Percentiles rank a stretch among this genome's conserved stretches.
Conservation (phyloP, 352 stramenopile genomes). For the Albugo laibachii region DNA sequence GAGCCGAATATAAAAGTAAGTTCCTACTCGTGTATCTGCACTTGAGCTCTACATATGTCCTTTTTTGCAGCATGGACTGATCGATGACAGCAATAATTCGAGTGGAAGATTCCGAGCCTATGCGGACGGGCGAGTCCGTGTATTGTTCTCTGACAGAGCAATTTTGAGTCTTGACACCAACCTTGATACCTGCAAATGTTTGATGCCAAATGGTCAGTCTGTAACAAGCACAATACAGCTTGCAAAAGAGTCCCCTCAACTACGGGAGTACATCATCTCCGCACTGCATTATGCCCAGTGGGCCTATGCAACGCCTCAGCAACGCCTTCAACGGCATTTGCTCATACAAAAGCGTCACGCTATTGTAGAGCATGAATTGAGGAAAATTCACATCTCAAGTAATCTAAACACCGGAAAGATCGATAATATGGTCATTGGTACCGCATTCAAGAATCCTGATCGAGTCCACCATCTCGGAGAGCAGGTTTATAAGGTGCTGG, state of each 20-base stretch:
- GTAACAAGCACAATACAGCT: slow-evolving; percentile 16
- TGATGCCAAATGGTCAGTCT: slow-evolving; percentile 22
- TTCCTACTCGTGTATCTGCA: too few relatives aligned
- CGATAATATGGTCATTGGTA: too few relatives aligned
- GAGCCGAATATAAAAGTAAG: too few relatives aligned
- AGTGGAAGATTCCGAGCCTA: slow-evolving; percentile 46
- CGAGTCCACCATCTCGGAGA: too few relatives aligned
- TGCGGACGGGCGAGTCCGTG: slow-evolving; percentile 31
- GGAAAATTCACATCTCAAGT: too few relatives aligned
- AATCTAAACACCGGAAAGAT: too few relatives aligned
- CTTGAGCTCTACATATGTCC: too few relatives aligned
- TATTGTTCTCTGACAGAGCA: slow-evolving; percentile 45
- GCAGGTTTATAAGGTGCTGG: too few relatives aligned
- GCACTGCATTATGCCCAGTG: slow-evolving; percentile 43
- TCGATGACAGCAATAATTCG: slow-evolving; percentile 17
- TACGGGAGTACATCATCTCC: slow-evolving; percentile 19
- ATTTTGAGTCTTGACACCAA: slow-evolving; percentile 32
- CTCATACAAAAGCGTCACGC: neutral
- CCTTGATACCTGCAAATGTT: slow-evolving; percentile 21
- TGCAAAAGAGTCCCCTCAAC: neutral
- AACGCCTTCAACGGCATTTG: slow-evolving; percentile 22
- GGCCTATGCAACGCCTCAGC: slow-evolving; percentile 28
- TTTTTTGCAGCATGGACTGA: neutral
- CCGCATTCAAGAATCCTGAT: too few relatives aligned
- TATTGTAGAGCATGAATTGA: too few relatives aligned